Conservation (phyloP, 2,329 filamentous ascomycete genomes). For the Endoconidiophora polonica region DNA sequence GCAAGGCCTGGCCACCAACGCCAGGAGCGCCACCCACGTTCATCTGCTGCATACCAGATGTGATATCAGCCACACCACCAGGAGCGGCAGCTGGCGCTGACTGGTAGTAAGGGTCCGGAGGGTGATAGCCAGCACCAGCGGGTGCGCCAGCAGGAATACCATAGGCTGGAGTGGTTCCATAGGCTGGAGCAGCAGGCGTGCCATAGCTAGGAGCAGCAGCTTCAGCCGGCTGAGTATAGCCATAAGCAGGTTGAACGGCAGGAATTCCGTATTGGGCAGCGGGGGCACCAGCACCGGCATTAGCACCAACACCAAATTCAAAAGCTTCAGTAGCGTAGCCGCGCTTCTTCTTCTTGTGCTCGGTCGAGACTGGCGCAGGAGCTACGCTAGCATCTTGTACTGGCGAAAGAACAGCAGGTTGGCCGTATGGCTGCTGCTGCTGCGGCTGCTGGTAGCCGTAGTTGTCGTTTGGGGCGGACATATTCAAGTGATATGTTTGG, state of each 20-base stretch:
- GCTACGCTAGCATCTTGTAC: slow-evolving; percentile 16
- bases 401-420: slow-evolving; percentile 18
- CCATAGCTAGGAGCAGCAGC: slow-evolving; percentile 23
- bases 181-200: slow-evolving; percentile 17
- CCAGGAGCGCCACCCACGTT: slow-evolving; percentile 39
- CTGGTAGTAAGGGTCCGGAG: slow-evolving; percentile 50
- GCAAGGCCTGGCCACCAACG: slow-evolving; percentile 34
- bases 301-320: slow-evolving; percentile 77
- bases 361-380: slow-evolving; percentile 17
- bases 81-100: slow-evolving; percentile 17
- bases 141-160: slow-evolving; percentile 19
- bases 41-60: slow-evolving; percentile 74
- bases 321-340: slow-evolving; percentile 90
- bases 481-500: slow-evolving; percentile 17
- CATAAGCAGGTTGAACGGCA: slow-evolving; percentile 35
- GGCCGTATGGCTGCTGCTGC: slow-evolving; percentile 18
- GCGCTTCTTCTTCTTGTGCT: slow-evolving; percentile 72
- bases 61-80: slow-evolving; percentile 52
- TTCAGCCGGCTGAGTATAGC: slow-evolving; percentile 38
- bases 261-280: slow-evolving; percentile 36
- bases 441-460: slow-evolving; percentile 34
- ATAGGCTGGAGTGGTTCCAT: slow-evolving; percentile 28
- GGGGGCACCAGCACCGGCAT: slow-evolving; percentile 33
- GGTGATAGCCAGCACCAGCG: slow-evolving; percentile 44
- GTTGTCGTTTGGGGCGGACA: slow-evolving; percentile 36